Base-by-base conservation (phyloP, 805 yeast species). In the Saturnispora hagleri region DNA sequence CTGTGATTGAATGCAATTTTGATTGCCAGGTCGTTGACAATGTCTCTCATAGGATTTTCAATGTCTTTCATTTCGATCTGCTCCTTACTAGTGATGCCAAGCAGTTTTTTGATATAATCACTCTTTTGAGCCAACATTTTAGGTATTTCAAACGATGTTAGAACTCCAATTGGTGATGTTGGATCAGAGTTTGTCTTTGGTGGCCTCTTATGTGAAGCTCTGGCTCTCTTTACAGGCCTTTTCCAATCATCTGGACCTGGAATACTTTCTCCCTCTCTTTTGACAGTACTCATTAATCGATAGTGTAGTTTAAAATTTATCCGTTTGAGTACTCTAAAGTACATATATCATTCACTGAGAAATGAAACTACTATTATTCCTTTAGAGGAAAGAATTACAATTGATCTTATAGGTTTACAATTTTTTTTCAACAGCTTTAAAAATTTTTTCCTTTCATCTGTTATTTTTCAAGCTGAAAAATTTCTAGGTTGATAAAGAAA, bases 81-180 rank as follows among this genome's bases (percentile, higher is more conserved):
- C 15, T 50, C 46, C 13, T 15, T 38, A 10, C 17, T 15, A 33
- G 48, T 18, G n/a, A 31, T 31, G 15, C 45, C 54, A 22, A 53
- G 27, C 10, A 53, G 24, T 38, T 46, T 28, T 33, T 51, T 50
- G 18, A 54, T 48, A 17, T 46, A 44, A 4, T 48, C 41, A 6
- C 66, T 62, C 48, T 74, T 60, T 28, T 72, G 69, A 38, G 62
- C 55, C 26, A 84, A 63, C 10, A 89, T 60, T 47, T 78, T 81
- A 34, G 78, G 74, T 53, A 90, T 86, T 64, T 90, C 97, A 55
- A 72, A 72, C 56, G 81, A 78, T 34, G 64, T 47, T 43, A 91
- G 73, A 6, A 88, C 86, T 7, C 97, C 97, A 38, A 81, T 69
- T 7, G 95, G 88, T 1, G 93, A 77, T 0, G 95, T 86, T 33